These are phyloP conservation scores for Lophiotrema nucula DNA, from an alignment of 495 filamentous ascomycete species.

Conservation along the genomic window DNA sequence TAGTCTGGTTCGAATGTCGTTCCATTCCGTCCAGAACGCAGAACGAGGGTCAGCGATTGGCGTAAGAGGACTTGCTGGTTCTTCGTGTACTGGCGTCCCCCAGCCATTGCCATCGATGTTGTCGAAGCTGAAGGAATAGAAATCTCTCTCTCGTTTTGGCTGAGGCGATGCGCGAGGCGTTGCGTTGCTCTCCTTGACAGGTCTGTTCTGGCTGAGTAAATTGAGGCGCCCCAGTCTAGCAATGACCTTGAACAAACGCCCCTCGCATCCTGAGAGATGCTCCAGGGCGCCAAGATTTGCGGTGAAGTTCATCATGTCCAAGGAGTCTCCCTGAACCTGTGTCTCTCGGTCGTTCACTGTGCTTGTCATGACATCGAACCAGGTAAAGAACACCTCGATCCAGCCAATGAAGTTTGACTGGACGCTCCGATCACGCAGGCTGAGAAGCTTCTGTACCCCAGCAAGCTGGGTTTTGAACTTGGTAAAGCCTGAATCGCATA, in stretches of 20 bases:
- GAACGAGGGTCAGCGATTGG: constrained; percentile 55
- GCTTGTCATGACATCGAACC: constrained; percentile 91
- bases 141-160: constrained; percentile 42
- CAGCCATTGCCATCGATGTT: constrained; percentile 67
- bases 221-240: constrained; percentile 69
- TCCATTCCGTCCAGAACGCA: constrained; percentile 84
- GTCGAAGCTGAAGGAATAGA: constrained; percentile 55
- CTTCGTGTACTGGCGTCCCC: constrained; percentile 36
- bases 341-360: constrained; percentile 89
- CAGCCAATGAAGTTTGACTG: constrained; percentile 71
- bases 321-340: constrained; percentile 70
- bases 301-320: constrained; percentile 65
- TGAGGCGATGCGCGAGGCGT: constrained; percentile 34
- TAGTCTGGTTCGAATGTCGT: constrained; percentile 70
- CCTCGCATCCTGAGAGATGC: constrained; percentile 84
- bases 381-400: constrained; percentile 96
- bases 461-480: constrained; percentile 94
- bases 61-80: constrained; percentile 38
- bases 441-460: constrained; percentile 87
- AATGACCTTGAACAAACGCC: constrained; percentile 45
- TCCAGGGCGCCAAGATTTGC: constrained; percentile 77
- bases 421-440: constrained; percentile 67
- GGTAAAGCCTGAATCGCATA: constrained; percentile 87
- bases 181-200: constrained; percentile 42
- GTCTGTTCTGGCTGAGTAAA: constrained; percentile 70